Evolutionary conservation across 768 basidiomycete species (phyloP).

Genomic region (Daedaleopsis sinensis): DNA sequence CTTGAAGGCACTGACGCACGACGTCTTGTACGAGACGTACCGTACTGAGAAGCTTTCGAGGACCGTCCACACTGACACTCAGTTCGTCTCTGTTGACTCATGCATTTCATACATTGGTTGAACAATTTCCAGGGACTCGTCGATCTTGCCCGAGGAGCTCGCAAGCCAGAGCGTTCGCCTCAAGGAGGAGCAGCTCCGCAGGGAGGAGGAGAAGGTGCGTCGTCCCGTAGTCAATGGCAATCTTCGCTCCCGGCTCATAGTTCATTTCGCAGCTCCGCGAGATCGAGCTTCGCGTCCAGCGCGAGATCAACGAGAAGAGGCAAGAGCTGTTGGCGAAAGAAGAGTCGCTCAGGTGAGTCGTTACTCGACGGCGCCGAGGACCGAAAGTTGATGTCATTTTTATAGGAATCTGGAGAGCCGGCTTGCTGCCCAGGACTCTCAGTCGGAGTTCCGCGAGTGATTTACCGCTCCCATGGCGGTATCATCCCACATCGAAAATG

Average conservation of each 20-base stretch:
- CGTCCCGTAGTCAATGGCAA: background rate
- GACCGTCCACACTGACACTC: constrained; percentile 79
- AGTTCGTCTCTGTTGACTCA: constrained; percentile 45
- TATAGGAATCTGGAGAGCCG: constrained; percentile 86
- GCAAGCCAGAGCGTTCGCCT: constrained; percentile 96
- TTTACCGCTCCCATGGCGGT: constrained; percentile 16
- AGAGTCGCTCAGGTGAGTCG: constrained; percentile 79
- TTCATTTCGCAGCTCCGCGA: constrained; percentile 73
- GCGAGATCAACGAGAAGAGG: constrained; percentile 97
- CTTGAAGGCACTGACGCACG: constrained; percentile 91
- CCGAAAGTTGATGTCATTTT: constrained; percentile 6
- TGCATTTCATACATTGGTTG: constrained; percentile 28
- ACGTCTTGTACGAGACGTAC: constrained; percentile 94
- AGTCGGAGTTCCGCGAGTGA: constrained; percentile 77
- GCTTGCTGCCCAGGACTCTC: constrained; percentile 86
- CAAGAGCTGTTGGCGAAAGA: constrained; percentile 97
- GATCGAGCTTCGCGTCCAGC: constrained; percentile 96
- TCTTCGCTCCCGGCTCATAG: background rate
- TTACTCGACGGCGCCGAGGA: constrained; percentile 7
- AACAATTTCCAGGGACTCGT: constrained; percentile 63
- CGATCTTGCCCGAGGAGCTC: constrained; percentile 94
- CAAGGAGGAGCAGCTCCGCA: constrained; percentile 97
- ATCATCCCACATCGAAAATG: constrained; percentile 24
- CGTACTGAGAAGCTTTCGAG: constrained; percentile 97
- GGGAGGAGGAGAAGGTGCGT: constrained; percentile 91